phyloP scores from a whole-genome alignment of 73 alveolate genomes.

The Durusdinium trenchii region DNA sequence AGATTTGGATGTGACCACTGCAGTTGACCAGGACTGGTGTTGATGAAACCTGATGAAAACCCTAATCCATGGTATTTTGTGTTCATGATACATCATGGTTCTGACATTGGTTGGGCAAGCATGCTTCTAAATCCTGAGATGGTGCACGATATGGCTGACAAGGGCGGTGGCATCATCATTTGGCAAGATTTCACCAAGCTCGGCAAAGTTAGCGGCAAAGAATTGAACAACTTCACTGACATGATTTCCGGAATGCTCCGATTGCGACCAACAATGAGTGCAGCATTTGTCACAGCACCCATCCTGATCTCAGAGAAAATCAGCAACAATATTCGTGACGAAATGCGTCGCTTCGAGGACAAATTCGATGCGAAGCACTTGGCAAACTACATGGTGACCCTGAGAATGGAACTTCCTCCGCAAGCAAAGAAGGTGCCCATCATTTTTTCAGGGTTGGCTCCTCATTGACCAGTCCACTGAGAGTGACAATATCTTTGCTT shows the following conservation, averaged over 20 bases:
- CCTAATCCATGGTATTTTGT: background rate
- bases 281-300: background rate
- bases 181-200: background rate
- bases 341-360: background rate
- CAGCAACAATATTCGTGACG: background rate
- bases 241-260: background rate
- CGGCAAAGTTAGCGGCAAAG: background rate
- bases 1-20: background rate
- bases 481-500: background rate
- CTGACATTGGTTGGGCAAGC: background rate
- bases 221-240: background rate
- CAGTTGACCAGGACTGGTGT: background rate
- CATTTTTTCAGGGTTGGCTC: background rate
- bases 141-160: background rate
- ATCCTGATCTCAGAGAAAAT: background rate
- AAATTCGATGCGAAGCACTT: background rate
- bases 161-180: background rate
- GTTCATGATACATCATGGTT: background rate
- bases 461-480: background rate
- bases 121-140: background rate
- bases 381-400: background rate
- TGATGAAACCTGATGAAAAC: background rate
- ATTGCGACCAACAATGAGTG: background rate
- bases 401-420: conserved; percentile 8
- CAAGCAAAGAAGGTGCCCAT: background rate